phyloP scores from a whole-genome alignment of 768 basidiomycete genomes.

The Kwoniella heveanensis region DNA sequence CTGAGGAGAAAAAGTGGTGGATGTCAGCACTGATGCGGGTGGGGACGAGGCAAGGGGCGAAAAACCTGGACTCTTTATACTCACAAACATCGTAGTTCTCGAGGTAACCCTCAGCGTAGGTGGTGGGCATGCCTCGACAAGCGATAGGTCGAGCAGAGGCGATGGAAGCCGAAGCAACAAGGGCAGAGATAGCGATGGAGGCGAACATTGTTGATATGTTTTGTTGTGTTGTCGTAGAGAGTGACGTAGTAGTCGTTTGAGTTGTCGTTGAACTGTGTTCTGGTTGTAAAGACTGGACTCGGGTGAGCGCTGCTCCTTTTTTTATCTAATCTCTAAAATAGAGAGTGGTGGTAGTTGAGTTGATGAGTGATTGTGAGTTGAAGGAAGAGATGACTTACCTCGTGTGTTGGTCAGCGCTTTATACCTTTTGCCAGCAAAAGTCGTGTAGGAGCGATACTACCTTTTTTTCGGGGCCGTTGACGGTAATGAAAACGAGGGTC shows the following conservation, averaged over 20 bases:
- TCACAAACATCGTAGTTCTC: slow-evolving; percentile 52
- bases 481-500: slow-evolving; percentile 9
- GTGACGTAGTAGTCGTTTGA: slow-evolving; percentile 7
- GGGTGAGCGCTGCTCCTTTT: slow-evolving; percentile 23
- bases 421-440: slow-evolving; percentile 17
- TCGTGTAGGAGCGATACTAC: slow-evolving; percentile 8
- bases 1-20: slow-evolving; percentile 6
- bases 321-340: slow-evolving; percentile 11
- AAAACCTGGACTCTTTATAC: too few species aligned
- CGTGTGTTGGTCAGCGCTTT: slow-evolving; percentile 23
- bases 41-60: too few species aligned
- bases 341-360: not conserved
- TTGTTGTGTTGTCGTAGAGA: slow-evolving; percentile 13
- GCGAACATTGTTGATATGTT: slow-evolving; percentile 27
- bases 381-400: slow-evolving; percentile 19
- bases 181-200: slow-evolving; percentile 29
- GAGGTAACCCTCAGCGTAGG: slow-evolving; percentile 51
- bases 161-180: slow-evolving; percentile 28
- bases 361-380: not conserved
- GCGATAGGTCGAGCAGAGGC: slow-evolving; percentile 39
- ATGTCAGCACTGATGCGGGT: not conserved
- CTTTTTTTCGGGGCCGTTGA: slow-evolving; percentile 9
- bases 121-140: slow-evolving; percentile 35
- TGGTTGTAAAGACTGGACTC: slow-evolving; percentile 1
- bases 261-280: slow-evolving; percentile 10